Conservation (phyloP, 169 alveolate species). For the Plasmodium knowlesi region DNA sequence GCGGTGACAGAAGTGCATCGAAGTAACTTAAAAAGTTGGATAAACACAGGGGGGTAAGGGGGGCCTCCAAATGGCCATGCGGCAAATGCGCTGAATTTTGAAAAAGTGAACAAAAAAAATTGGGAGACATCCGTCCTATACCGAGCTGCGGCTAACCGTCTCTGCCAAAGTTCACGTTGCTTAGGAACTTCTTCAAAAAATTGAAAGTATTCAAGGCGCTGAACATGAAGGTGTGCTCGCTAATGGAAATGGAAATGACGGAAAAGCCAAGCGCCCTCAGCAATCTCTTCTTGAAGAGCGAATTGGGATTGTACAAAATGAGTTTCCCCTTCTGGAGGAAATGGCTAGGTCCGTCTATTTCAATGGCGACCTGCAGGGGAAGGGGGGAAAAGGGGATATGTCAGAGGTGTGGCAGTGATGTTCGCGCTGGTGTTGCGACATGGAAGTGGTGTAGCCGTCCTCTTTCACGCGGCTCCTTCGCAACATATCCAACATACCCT, state of each 20-base stretch:
- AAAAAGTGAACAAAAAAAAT: not conserved
- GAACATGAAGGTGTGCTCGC: conserved; percentile 59
- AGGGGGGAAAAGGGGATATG: not conserved
- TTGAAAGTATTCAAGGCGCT: conserved; percentile 22
- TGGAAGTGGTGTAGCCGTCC: too few species aligned
- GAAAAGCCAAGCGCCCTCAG: conserved; percentile 46
- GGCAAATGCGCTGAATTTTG: not conserved
- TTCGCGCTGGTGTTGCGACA: not conserved
- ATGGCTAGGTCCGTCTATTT: conserved; percentile 69
- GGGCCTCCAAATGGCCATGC: not conserved
- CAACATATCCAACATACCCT: not conserved
- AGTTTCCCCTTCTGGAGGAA: conserved; percentile 37
- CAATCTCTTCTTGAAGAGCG: conserved; percentile 54
- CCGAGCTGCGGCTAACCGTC: not conserved
- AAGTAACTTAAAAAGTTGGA: not conserved
- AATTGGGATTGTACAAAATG: conserved; percentile 44
- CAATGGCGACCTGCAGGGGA: conserved; percentile 24
- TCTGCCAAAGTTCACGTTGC: conserved; percentile 10
- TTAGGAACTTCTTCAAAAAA: conserved; percentile 10
- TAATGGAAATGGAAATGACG: conserved; percentile 38
- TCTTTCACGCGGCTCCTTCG: too few species aligned
- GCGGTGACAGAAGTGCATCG: not conserved
- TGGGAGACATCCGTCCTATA: not conserved
- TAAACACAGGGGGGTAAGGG: not conserved
- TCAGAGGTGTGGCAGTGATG: not conserved